Evolutionary conservation across 306 rosid genomes (phyloP), one percentile per base, ranked within the genome.

Genomic region (Cicer arietinum): DNA sequence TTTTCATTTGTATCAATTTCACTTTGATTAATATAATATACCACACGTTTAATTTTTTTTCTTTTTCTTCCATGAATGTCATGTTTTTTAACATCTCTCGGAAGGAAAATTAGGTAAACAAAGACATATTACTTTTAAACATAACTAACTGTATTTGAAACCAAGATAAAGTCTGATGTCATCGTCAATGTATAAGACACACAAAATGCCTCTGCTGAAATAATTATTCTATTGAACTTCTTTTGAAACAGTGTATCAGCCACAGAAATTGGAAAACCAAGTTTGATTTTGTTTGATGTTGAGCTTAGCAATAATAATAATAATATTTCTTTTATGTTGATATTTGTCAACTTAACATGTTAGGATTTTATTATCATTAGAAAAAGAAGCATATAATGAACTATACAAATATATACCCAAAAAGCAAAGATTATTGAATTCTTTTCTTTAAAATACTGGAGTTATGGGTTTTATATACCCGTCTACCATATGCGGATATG

Each of bases 201-300:
- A 42, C 9, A 43, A 43, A 43, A 6, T 43, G 8, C 57, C 57
- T 51, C 8, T 43, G 46, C 10, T 43, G 46, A 43, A 51, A 51
- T 14, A 51, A 7, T 51, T 43, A 20, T 71, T 41, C 22, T 56
- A 12, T 40, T 56, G 51, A 63, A 63, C 25, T 50, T 75, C 44
- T 54, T 22, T 11, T 43, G 46, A 43, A 43, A 43, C 9, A 43
- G 8, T 43, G 46, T 22, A 37, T 71, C 52, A 56, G 45, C 58
- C 73, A 50, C 30, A 14, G 39, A 45, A 48, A 48, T 35, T 69
- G 74, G 46, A 69, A 50, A 69, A 44, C 46, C 7, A 10, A 8
- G 14, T 67, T 37, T 37, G 8, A 30, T 59, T n/a, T 69, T 69
- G 22, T 46, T 22, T 46, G 58, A 67, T 7, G 25, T 30, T 30